Evolutionary conservation across 805 yeast species (phyloP).

Genomic region (Wickerhamomyces hampshirensis): DNA sequence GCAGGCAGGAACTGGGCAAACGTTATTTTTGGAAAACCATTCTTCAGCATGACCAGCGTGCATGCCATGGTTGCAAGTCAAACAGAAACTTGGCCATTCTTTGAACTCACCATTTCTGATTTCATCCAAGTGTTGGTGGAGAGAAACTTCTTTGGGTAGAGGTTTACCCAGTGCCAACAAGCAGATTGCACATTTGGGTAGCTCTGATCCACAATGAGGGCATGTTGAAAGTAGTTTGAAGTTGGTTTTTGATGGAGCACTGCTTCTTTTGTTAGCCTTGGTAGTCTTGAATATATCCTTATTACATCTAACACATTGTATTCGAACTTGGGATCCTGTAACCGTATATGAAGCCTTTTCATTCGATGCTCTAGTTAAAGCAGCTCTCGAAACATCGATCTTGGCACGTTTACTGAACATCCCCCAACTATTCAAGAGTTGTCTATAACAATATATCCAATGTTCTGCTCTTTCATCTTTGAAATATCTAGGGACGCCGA

Average conservation of each 20-base stretch:
- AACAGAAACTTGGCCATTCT: slow-evolving; percentile 89
- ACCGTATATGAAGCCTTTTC: slow-evolving; percentile 46
- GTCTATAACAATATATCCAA: slow-evolving; percentile 74
- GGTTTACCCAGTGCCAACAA: slow-evolving; percentile 71
- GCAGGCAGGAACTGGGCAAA: slow-evolving; percentile 95
- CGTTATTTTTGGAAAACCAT: slow-evolving; percentile 84
- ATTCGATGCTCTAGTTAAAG: slow-evolving; percentile 47
- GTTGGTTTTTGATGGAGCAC: slow-evolving; percentile 1
- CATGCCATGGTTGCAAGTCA: slow-evolving; percentile 88
- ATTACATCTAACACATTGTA: slow-evolving; percentile 82
- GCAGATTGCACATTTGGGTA: slow-evolving; percentile 91
- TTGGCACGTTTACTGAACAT: slow-evolving; percentile 73
- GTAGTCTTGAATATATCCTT: slow-evolving; percentile 50
- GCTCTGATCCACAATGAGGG: slow-evolving; percentile 81
- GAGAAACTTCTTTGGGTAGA: slow-evolving; percentile 32
- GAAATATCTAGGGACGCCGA: slow-evolving; percentile 82
- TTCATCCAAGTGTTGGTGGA: slow-evolving; percentile 11
- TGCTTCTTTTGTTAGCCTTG: slow-evolving; percentile 10
- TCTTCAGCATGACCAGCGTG: slow-evolving; percentile 95
- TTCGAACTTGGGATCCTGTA: slow-evolving; percentile 67
- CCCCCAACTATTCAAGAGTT: slow-evolving; percentile 73
- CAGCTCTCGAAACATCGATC: slow-evolving; percentile 76
- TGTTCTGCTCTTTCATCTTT: slow-evolving; percentile 63
- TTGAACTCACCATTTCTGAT: slow-evolving; percentile 35
- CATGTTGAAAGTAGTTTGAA: slow-evolving; percentile 35